phyloP scores from a whole-genome alignment of 176 grass and related monocot genomes.

The Carex kokanica region DNA sequence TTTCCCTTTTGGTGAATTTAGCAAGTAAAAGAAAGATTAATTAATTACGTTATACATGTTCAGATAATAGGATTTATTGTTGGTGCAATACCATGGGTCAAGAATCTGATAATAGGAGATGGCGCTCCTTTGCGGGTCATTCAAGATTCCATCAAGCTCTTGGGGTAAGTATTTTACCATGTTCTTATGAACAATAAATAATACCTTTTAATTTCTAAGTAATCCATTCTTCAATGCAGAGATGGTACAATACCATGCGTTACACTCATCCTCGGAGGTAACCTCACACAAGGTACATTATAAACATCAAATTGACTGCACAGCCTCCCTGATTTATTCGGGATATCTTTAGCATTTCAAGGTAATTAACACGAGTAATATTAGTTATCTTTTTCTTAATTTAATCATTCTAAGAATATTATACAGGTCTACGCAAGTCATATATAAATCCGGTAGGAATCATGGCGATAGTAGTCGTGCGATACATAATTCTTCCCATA shows the following conservation, averaged over 20 bases:
- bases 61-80: conserved; percentile 36
- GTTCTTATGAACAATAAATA: neutral
- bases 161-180: conserved; percentile 12
- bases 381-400: neutral
- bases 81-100: conserved; percentile 36
- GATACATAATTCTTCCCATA: conserved; percentile 48
- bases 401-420: neutral
- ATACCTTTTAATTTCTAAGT: conserved; percentile 11
- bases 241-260: conserved; percentile 54
- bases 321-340: too few species aligned
- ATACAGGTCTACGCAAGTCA: conserved; percentile 44
- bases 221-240: conserved; percentile 28
- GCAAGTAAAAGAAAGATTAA: neutral
- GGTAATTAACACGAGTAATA: too few species aligned
- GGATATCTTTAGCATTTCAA: neutral
- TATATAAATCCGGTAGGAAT: conserved; percentile 25
- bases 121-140: conserved; percentile 28
- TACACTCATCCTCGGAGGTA: conserved; percentile 60
- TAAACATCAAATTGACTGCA: too few species aligned
- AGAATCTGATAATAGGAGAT: conserved; percentile 35
- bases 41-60: neutral
- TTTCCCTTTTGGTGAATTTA: neutral
- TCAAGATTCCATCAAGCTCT: conserved; percentile 27
- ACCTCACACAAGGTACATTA: conserved; percentile 55
- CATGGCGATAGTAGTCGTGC: conserved; percentile 37